Percentiles rank a stretch among this genome's conserved stretches.
These are phyloP conservation scores for Lactifluus subvellereus DNA, from an alignment of 768 basidiomycete species.

Conservation along the genomic window DNA sequence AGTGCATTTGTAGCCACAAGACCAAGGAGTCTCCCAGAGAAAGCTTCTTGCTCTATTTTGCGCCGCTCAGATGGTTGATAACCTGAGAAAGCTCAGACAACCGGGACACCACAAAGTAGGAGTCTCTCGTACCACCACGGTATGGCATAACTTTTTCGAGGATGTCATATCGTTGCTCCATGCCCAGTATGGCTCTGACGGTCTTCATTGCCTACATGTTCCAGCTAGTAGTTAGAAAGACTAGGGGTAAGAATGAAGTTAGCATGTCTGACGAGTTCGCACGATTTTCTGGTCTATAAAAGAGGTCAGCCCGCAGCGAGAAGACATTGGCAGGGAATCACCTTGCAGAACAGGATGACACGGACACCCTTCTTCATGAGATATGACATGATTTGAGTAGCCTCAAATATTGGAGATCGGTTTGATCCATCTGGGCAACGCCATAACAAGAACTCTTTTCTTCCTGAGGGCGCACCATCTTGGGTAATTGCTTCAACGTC, in stretches of 20 bases:
- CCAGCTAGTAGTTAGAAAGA: neutral
- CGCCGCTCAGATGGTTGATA: slow-evolving; percentile 57
- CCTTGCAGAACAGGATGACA: slow-evolving; percentile 88
- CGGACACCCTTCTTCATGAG: slow-evolving; percentile 78
- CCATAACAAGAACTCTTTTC: slow-evolving; percentile 80
- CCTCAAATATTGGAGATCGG: slow-evolving; percentile 58
- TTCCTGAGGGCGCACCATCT: slow-evolving; percentile 78
- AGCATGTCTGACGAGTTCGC: slow-evolving; percentile 58
- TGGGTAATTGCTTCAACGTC: slow-evolving; percentile 64
- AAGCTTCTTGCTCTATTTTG: slow-evolving; percentile 79
- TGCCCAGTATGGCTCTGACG: slow-evolving; percentile 60
- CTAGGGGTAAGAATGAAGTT: neutral
- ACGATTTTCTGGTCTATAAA: slow-evolving; percentile 65
- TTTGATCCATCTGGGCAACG: slow-evolving; percentile 54
- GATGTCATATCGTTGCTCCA: slow-evolving; percentile 72
- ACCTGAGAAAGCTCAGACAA: slow-evolving; percentile 1
- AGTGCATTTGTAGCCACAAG: slow-evolving; percentile 88
- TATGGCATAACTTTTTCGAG: slow-evolving; percentile 74
- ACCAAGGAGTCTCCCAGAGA: slow-evolving; percentile 75
- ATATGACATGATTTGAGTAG: slow-evolving; percentile 65
- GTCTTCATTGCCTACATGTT: slow-evolving; percentile 66
- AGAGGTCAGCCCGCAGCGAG: neutral
- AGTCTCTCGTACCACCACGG: slow-evolving; percentile 56
- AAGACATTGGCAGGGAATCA: slow-evolving; percentile 26
- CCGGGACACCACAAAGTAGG: neutral